Conservation (phyloP, 2,329 filamentous ascomycete genomes). For the Clathrospora elynae region DNA sequence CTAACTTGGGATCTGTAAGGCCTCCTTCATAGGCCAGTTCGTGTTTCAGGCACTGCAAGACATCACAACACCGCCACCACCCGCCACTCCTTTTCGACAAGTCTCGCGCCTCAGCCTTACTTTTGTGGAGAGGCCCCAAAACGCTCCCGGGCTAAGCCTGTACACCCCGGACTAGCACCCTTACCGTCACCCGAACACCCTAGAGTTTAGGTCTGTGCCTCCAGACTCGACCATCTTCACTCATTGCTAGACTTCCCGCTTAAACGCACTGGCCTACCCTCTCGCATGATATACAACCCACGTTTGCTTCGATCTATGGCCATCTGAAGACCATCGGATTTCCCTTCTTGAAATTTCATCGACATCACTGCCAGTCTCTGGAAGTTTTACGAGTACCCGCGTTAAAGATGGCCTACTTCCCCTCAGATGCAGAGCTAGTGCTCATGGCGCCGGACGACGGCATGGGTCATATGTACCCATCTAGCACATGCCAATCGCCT, state of each 20-base stretch:
- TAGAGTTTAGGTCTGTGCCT: constrained; percentile 37
- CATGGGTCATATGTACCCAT: constrained; percentile 44
- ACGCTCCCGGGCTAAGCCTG: constrained; percentile 40
- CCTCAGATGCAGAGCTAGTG: constrained; percentile 45
- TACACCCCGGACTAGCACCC: constrained; percentile 40
- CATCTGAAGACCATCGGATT: constrained; percentile 23
- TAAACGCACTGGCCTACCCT: constrained; percentile 37
- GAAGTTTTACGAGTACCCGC: constrained; percentile 6
- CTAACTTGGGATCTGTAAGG: constrained; percentile 39
- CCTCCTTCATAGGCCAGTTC: constrained; percentile 37
- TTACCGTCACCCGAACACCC: constrained; percentile 34
- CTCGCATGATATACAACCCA: constrained; percentile 37
- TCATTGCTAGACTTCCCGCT: constrained; percentile 32
- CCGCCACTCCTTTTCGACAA: constrained; percentile 41
- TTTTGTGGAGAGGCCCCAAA: constrained; percentile 39
- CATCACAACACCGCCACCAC: constrained; percentile 45
- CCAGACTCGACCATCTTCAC: constrained; percentile 39
- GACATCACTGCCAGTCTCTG: constrained; percentile 12
- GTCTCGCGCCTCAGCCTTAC: constrained; percentile 45
- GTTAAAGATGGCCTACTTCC: constrained; percentile 44
- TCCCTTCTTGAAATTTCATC: constrained; percentile 15
- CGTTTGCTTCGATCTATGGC: constrained; percentile 28
- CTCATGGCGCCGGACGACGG: constrained; percentile 43
- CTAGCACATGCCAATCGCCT: constrained; percentile 45
- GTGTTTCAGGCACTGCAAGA: constrained; percentile 39